Evolutionary conservation across 129 eudicot species (phyloP).

Genomic region (sunflower (Helianthus annuus)): DNA sequence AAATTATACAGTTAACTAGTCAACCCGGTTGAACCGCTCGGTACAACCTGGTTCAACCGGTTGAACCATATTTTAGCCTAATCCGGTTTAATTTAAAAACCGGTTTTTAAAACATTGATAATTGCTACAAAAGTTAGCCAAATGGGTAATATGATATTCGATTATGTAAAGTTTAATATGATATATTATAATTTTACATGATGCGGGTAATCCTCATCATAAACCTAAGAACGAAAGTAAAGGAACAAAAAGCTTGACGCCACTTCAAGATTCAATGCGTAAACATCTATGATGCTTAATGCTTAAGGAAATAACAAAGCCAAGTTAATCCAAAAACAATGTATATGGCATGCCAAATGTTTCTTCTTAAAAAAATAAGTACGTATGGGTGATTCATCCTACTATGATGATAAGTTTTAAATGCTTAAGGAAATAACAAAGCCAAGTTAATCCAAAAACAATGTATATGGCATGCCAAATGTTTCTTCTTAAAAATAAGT

Average conservation of each 20-base stretch:
- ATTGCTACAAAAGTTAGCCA: too few relatives aligned
- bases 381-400: too few relatives aligned
- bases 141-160: too few relatives aligned
- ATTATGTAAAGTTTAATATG: too few relatives aligned
- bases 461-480: neutral
- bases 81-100: too few relatives aligned
- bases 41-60: too few relatives aligned
- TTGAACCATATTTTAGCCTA: too few relatives aligned
- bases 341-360: neutral
- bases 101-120: too few relatives aligned
- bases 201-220: neutral
- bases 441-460: neutral
- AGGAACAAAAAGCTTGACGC: slow-evolving; percentile 9
- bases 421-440: neutral
- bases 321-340: neutral
- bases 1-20: too few relatives aligned
- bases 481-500: neutral
- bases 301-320: neutral
- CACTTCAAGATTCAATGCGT: slow-evolving; percentile 5
- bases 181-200: too few relatives aligned
- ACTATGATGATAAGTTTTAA: too few relatives aligned
- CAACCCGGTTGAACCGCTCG: too few relatives aligned
- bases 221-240: slow-evolving; percentile 9
- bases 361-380: neutral
- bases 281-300: neutral